Evolutionary conservation across 1,284 basidiomycete genomes (phyloP).

Genomic region (Peniophora sp.): DNA sequence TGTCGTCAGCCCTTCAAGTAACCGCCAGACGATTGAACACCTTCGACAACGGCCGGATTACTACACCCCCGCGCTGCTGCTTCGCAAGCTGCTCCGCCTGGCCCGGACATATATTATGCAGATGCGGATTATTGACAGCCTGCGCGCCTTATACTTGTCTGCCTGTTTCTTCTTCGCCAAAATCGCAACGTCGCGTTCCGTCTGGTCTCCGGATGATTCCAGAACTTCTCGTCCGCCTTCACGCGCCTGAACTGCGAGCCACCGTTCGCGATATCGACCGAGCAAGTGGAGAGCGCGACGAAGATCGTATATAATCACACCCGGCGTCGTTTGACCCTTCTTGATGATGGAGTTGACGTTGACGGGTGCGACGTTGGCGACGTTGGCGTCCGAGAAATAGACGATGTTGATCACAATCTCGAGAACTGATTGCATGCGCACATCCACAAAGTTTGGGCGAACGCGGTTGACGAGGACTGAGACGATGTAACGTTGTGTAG

Average conservation of each 20-base stretch:
- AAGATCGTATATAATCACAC: conserved; percentile 74
- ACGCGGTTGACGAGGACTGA: conserved; percentile 70
- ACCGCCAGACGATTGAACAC: conserved; percentile 92
- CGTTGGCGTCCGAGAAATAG: conserved; percentile 48
- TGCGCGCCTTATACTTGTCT: conserved; percentile 68
- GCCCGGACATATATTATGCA: conserved; percentile 89
- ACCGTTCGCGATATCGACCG: conserved; percentile 59
- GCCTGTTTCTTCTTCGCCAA: conserved; percentile 77
- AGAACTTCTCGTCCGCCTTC: conserved; percentile 50
- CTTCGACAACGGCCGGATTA: conserved; percentile 94
- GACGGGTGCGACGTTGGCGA: conserved; percentile 18
- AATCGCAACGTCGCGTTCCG: conserved; percentile 67
- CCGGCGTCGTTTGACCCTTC: conserved; percentile 77
- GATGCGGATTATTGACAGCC: conserved; percentile 97
- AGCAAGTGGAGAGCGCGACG: conserved; percentile 74
- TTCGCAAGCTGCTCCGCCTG: conserved; percentile 89
- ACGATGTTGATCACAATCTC: conserved; percentile 74
- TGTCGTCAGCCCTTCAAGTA: conserved; percentile 99
- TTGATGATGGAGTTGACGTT: conserved; percentile 44
- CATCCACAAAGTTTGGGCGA: conserved; percentile 42
- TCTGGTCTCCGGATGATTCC: conserved; percentile 48
- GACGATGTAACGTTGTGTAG: conserved; percentile 78
- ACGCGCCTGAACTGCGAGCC: conserved; percentile 61
- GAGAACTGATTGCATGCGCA: conserved; percentile 88
- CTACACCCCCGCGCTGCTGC: conserved; percentile 90